phyloP scores from a whole-genome alignment of 2,329 filamentous ascomycete genomes.

The Lithohypha guttulata region DNA sequence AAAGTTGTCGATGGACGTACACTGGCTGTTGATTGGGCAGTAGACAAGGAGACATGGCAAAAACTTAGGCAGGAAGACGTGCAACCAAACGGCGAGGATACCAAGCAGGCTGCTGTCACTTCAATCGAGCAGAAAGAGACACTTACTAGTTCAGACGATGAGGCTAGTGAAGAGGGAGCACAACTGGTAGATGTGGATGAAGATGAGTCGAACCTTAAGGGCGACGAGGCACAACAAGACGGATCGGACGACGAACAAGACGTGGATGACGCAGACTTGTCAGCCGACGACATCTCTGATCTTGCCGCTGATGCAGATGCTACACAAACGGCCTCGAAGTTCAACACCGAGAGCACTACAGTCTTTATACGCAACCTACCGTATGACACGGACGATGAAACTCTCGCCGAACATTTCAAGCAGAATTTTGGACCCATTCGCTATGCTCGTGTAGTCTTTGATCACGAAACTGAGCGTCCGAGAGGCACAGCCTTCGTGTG shows the following conservation, averaged over 20 bases:
- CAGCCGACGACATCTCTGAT: slow-evolving; percentile 36
- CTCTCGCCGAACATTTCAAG: slow-evolving; percentile 69
- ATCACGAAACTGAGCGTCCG: slow-evolving; percentile 72
- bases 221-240: slow-evolving; percentile 32
- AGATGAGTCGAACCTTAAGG: slow-evolving; percentile 30
- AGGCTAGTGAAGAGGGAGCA: slow-evolving; percentile 29
- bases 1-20: slow-evolving; percentile 79
- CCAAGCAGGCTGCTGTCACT: slow-evolving; percentile 49
- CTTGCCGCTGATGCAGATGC: slow-evolving; percentile 30
- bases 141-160: slow-evolving; percentile 25
- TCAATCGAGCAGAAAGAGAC: slow-evolving; percentile 42
- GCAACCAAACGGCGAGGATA: slow-evolving; percentile 24
- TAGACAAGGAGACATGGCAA: slow-evolving; percentile 81
- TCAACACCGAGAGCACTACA: slow-evolving; percentile 52
- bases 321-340: slow-evolving; percentile 22
- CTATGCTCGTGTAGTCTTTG: slow-evolving; percentile 85
- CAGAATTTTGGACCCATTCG: slow-evolving; percentile 74
- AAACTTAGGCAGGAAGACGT: slow-evolving; percentile 41
- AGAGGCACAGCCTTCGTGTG: slow-evolving; percentile 92
- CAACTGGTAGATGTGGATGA: slow-evolving; percentile 35
- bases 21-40: slow-evolving; percentile 91
- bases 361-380: slow-evolving; percentile 91
- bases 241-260: slow-evolving; percentile 33
- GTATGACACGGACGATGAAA: slow-evolving; percentile 73
- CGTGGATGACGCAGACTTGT: slow-evolving; percentile 31